Evolutionary conservation across 441 rosid species (phyloP).

Genomic region (Metrosideros polymorpha): DNA sequence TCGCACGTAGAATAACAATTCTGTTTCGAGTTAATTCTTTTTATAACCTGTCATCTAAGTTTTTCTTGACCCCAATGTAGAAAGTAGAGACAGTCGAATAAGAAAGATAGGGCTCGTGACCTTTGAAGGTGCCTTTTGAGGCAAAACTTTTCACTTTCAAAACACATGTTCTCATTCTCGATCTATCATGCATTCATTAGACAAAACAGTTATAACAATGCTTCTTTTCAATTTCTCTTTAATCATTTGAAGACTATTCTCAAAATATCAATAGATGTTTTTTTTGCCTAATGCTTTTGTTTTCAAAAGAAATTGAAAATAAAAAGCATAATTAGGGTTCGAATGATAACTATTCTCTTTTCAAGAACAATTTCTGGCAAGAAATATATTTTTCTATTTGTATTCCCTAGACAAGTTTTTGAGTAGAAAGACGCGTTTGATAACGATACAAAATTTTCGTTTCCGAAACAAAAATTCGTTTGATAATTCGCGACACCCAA

Average conservation of each 20-base stretch:
- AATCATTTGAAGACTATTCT: neutral
- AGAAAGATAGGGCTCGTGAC: neutral
- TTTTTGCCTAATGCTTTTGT: neutral
- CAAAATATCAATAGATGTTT: neutral
- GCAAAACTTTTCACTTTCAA: neutral
- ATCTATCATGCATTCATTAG: neutral
- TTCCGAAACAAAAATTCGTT: too few species aligned
- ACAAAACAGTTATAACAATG: rapidly evolving
- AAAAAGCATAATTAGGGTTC: neutral
- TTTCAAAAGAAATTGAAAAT: neutral
- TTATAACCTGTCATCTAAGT: neutral
- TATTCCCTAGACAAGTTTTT: too few species aligned
- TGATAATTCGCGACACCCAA: too few species aligned
- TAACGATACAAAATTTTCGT: too few species aligned
- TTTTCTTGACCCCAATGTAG: neutral
- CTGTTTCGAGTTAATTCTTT: neutral
- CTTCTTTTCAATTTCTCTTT: neutral
- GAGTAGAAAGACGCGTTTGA: too few species aligned
- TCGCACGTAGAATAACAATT: neutral
- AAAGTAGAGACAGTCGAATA: neutral
- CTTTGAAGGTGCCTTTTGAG: neutral
- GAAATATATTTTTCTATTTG: too few species aligned
- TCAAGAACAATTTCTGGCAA: too few species aligned
- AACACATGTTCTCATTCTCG: neutral
- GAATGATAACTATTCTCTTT: too few species aligned